phyloP scores from a whole-genome alignment of 441 rosid species.

The Erodium chrysanthum region DNA sequence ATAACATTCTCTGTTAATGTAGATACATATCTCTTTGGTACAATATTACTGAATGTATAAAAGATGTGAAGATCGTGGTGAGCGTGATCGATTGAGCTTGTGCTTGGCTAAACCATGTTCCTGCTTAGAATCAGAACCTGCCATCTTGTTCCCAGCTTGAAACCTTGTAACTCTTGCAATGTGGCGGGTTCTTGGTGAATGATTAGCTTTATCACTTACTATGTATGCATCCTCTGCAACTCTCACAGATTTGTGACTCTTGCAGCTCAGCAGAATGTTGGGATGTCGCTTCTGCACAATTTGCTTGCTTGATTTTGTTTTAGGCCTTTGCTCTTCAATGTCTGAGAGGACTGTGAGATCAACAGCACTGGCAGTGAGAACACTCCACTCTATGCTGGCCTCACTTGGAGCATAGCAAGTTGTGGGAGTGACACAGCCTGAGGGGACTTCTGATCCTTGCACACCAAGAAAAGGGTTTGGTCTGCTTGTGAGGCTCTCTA shows the following conservation, averaged over 20 bases:
- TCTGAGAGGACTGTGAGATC: constrained; percentile 61
- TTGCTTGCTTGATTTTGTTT: constrained; percentile 21
- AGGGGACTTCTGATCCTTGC: constrained; percentile 32
- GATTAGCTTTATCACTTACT: constrained; percentile 20
- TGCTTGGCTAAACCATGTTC: constrained; percentile 21
- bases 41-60: constrained; percentile 31
- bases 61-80: constrained; percentile 28
- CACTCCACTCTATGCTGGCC: constrained; percentile 83
- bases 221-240: constrained; percentile 47
- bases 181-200: constrained; percentile 14
- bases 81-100: constrained; percentile 28
- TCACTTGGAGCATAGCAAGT: constrained; percentile 71
- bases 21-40: too few relatives aligned
- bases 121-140: constrained; percentile 28
- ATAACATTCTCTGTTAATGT: too few relatives aligned
- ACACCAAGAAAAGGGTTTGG: constrained; percentile 34
- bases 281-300: constrained; percentile 31
- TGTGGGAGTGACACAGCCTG: constrained; percentile 41
- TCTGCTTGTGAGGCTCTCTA: constrained; percentile 61
- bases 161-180: constrained; percentile 29
- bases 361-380: constrained; percentile 69
- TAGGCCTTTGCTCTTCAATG: constrained; percentile 35
- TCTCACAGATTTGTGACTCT: constrained; percentile 52
- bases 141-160: constrained; percentile 32
- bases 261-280: constrained; percentile 50